Evolutionary conservation across 1,139 yeast species (phyloP).

Genomic region (Hyphopichia fennica): DNA sequence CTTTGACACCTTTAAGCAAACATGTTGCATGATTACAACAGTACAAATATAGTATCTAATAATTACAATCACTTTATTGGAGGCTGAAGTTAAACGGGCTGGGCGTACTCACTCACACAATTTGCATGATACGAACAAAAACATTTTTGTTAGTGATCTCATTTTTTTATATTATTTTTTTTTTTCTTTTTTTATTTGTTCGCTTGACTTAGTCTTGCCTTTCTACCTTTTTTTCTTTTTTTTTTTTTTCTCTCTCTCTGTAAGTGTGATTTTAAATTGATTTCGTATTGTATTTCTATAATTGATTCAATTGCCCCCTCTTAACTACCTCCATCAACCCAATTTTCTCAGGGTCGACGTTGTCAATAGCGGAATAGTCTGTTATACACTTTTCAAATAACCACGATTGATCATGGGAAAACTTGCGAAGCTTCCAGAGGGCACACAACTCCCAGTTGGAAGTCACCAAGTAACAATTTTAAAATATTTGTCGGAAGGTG

Average conservation of each 20-base stretch:
- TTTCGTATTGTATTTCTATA: not conserved
- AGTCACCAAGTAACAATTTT: slow-evolving; percentile 37
- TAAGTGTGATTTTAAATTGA: not conserved
- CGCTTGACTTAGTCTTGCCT: not conserved
- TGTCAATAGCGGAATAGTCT: not conserved
- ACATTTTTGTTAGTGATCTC: not conserved
- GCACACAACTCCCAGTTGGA: slow-evolving; percentile 44
- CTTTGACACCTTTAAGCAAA: no score
- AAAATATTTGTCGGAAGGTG: slow-evolving; percentile 47
- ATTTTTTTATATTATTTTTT: no score
- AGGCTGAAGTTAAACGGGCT: not conserved
- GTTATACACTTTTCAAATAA: not conserved
- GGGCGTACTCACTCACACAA: not conserved
- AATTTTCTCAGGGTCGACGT: not conserved
- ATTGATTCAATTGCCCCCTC: not conserved
- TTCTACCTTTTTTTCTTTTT: not conserved
- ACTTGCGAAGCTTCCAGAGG: slow-evolving; percentile 38
- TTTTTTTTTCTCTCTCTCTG: not conserved
- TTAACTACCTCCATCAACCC: not conserved
- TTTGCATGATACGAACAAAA: slow-evolving; percentile 1
- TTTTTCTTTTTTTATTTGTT: not conserved
- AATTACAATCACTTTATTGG: no score
- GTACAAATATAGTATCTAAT: no score
- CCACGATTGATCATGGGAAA: slow-evolving; percentile 2
- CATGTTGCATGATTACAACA: no score